phyloP scores from a whole-genome alignment of 345 rosid species.

The Bruguiera sexangula region DNA sequence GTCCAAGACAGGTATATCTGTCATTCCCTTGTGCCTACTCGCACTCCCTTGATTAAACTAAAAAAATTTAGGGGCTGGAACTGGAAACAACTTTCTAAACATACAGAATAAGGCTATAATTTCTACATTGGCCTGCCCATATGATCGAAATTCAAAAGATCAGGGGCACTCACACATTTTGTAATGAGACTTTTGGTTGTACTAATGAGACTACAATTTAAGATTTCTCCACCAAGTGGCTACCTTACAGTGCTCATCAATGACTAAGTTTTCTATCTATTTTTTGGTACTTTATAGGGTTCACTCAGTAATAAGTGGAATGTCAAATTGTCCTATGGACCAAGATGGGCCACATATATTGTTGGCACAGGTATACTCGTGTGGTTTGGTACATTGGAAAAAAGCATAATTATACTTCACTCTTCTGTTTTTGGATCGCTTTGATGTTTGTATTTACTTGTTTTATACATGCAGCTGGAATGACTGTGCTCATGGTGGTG shows the following conservation, averaged over 20 bases:
- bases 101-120: background rate
- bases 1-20: conserved; percentile 49
- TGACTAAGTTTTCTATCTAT: conserved; percentile 1
- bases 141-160: background rate
- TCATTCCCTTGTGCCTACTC: background rate
- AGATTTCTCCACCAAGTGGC: background rate
- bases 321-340: conserved; percentile 74
- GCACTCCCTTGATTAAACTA: background rate
- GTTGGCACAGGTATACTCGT: conserved; percentile 63
- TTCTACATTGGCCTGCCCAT: background rate
- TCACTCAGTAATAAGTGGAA: conserved; percentile 50
- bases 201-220: background rate
- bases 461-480: conserved; percentile 45
- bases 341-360: conserved; percentile 88
- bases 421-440: conserved; percentile 1
- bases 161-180: background rate
- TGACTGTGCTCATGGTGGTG: conserved; percentile 60
- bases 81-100: background rate
- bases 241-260: background rate
- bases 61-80: background rate
- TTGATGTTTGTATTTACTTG: background rate
- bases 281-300: conserved; percentile 43
- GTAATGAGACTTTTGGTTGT: conserved; percentile 6
- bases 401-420: background rate
- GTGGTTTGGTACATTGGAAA: no score